Conservation (phyloP, 768 basidiomycete species). For the Boletus coccyginus region DNA sequence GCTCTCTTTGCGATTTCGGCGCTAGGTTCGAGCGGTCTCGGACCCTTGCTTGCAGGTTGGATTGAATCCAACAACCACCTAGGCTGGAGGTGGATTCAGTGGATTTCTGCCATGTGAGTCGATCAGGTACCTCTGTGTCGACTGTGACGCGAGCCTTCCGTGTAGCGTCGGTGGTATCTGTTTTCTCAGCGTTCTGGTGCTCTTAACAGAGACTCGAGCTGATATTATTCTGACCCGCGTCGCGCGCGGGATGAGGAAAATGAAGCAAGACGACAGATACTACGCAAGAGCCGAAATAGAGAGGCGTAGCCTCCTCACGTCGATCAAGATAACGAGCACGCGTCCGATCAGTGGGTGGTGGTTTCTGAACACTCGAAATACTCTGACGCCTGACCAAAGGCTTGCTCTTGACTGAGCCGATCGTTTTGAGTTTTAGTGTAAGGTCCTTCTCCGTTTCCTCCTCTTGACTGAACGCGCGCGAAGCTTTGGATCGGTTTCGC, state of each 20-base stretch:
- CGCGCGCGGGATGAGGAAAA: constrained; percentile 61
- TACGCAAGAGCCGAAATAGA: constrained; percentile 64
- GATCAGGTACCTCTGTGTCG: neutral
- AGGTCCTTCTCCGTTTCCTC: constrained; percentile 15
- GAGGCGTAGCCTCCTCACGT: constrained; percentile 46
- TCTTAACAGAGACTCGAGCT: constrained; percentile 72
- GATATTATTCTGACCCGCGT: constrained; percentile 66
- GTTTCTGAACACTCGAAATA: neutral
- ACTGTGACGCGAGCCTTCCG: neutral
- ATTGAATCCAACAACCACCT: constrained; percentile 56
- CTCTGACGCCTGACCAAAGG: constrained; percentile 8
- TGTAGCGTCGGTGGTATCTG: constrained; percentile 52
- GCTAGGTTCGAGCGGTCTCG: constrained; percentile 60
- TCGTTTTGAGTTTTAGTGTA: constrained; percentile 72
- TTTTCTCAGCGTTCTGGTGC: constrained; percentile 45
- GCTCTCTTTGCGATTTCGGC: constrained; percentile 63
- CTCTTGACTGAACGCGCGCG: neutral
- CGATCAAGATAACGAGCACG: constrained; percentile 70
- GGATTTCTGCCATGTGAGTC: constrained; percentile 66
- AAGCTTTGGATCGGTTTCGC: constrained; percentile 70
- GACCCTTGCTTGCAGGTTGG: constrained; percentile 64
- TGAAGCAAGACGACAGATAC: constrained; percentile 62
- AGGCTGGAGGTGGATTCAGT: constrained; percentile 83
- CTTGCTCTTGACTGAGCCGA: constrained; percentile 50
- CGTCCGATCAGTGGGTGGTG: constrained; percentile 66